Evolutionary conservation across 257 asterid genomes (phyloP).

Genomic region (Verbascum thapsus): DNA sequence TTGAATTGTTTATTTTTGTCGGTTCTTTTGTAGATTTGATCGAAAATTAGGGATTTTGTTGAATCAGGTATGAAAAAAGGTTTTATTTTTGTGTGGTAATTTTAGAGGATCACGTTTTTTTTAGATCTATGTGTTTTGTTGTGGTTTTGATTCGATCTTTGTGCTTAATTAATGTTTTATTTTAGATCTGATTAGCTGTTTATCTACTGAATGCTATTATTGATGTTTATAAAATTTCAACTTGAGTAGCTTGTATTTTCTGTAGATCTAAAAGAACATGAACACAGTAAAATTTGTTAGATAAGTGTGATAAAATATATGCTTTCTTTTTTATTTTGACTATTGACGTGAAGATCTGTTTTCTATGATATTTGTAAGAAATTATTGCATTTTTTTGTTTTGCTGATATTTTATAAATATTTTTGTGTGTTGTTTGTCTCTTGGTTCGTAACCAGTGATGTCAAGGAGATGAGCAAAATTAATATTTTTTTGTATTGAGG

Average conservation of each 20-base stretch:
- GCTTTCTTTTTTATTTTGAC: not conserved
- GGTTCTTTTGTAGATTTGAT: conserved; percentile 54
- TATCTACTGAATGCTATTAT: not conserved
- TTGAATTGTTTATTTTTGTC: not conserved
- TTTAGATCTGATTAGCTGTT: not conserved
- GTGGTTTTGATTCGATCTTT: not conserved
- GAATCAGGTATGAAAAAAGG: conserved; percentile 42
- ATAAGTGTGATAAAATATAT: not conserved
- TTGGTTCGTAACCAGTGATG: conserved; percentile 31
- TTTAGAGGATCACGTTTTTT: not conserved
- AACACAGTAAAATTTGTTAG: not conserved
- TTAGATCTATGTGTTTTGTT: conserved; percentile 17
- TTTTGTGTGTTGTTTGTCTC: not conserved
- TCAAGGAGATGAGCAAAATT: conserved; percentile 43
- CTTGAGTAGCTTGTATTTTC: no score
- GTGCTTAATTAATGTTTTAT: not conserved
- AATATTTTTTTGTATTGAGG: conserved; percentile 42
- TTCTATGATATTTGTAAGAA: not conserved
- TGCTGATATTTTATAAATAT: not conserved
- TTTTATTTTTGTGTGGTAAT: not conserved
- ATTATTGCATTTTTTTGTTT: not conserved
- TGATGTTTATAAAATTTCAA: not conserved
- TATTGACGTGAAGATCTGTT: not conserved
- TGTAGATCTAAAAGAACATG: no score
- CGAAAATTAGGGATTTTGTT: conserved; percentile 30